Evolutionary conservation across 1,284 basidiomycete species (phyloP), one percentile per base, ranked within the genome.

Genomic region (Trichosporon ovoides): DNA sequence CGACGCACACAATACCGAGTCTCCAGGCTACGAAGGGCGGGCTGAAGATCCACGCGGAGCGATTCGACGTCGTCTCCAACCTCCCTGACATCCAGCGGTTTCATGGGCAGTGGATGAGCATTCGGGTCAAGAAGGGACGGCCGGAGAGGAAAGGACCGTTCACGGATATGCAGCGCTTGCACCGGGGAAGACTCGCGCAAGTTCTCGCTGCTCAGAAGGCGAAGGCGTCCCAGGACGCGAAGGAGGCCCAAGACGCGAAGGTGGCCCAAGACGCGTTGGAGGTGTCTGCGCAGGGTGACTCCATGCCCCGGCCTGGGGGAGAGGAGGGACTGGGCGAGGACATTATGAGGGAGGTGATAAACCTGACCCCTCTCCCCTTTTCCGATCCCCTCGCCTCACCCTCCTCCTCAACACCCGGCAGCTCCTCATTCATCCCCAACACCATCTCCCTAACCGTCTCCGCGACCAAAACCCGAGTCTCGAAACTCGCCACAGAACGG

Each of bases 401-500:
- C 36, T 16, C 36, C 36, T 13, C 13, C 43, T 16, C 7, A 7
- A 14, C 14, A 16, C n/a, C n/a, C n/a, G n/a, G n/a, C n/a, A n/a
- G n/a, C n/a, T n/a, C n/a, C n/a, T n/a, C n/a, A n/a, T n/a, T n/a
- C n/a, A n/a, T n/a, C n/a, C n/a, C n/a, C n/a, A n/a, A n/a, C n/a
- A n/a, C n/a, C n/a, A 4, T 48, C 43, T 48, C 43, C 3, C 43
- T 48, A 3, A 48, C 43, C 11, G 31, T 51, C 11, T 19, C 35
- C n/a, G 49, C 49, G 33, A 35, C 11, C 49, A 51, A 51, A 33
- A 65, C 64, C 38, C 31, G 12, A 22, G 38, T 68, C 12, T 53
- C 48, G 18, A 66, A 65, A 31, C 18, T 66, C 11, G 65, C 66
- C 7, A 60, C 65, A 1, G 66, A 68, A 58, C 50, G 66, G 18